Evolutionary conservation across 139 green algal species (phyloP).

Genomic region (Chlorella sp.): DNA sequence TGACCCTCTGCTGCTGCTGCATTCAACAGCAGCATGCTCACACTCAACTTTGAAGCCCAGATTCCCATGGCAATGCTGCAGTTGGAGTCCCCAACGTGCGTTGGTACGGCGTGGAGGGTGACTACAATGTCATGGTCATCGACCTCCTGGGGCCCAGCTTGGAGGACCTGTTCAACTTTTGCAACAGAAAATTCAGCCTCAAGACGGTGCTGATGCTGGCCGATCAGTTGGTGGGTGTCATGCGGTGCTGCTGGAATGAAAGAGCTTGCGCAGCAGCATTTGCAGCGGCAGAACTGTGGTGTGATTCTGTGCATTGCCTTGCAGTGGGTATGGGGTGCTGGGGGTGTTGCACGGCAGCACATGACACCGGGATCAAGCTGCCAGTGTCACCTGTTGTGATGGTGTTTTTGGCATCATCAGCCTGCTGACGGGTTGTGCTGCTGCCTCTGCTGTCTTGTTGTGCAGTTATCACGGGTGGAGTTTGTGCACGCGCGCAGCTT

Average conservation of each 20-base stretch:
- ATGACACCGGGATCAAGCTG: too few species aligned
- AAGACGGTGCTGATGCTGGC: constrained; percentile 99
- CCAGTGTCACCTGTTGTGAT: too few species aligned
- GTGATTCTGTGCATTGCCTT: too few species aligned
- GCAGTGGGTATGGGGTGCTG: too few species aligned
- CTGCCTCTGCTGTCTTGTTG: too few species aligned
- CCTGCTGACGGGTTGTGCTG: too few species aligned
- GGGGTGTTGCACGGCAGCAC: too few species aligned
- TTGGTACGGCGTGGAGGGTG: constrained; percentile 98
- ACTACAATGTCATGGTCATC: constrained; percentile 99
- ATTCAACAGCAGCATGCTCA: background rate
- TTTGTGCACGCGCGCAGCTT: constrained; percentile 97
- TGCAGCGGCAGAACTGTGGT: too few species aligned
- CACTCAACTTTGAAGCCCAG: background rate
- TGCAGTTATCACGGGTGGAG: constrained; percentile 90
- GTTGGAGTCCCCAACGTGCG: constrained; percentile 95
- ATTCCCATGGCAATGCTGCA: constrained; percentile 29
- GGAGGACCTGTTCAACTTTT: constrained; percentile 99
- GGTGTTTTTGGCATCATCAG: too few species aligned
- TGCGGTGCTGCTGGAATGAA: too few species aligned
- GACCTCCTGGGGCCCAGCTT: constrained; percentile 94
- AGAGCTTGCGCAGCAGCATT: too few species aligned
- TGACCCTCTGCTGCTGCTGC: too few species aligned
- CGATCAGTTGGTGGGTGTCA: constrained; percentile 87
- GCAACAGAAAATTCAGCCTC: constrained; percentile 90